These are phyloP conservation scores for Talaromyces adpressus DNA, from an alignment of 495 filamentous ascomycete species.

Conservation along the genomic window DNA sequence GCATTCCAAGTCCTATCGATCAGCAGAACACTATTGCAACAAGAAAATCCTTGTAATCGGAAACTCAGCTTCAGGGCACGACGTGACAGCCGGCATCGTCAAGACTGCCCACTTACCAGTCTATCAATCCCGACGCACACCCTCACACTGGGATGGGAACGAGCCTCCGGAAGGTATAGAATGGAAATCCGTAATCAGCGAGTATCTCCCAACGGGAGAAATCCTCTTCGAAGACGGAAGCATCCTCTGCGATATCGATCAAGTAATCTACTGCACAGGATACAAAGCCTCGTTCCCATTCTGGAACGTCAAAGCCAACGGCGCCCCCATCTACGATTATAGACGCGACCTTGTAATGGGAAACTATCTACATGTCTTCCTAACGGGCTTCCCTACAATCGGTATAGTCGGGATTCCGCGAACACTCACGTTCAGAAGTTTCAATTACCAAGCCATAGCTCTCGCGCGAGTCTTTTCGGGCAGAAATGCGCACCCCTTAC, in stretches of 20 bases:
- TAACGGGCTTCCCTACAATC: slow-evolving; percentile 29
- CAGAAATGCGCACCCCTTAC: slow-evolving; percentile 23
- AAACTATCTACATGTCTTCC: slow-evolving; percentile 40
- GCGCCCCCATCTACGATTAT: slow-evolving; percentile 34
- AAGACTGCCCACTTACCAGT: slow-evolving; percentile 26
- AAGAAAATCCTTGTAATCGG: slow-evolving; percentile 38
- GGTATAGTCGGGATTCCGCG: slow-evolving; percentile 37
- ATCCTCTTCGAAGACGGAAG: slow-evolving; percentile 39
- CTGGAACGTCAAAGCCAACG: slow-evolving; percentile 36
- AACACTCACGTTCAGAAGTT: slow-evolving; percentile 39
- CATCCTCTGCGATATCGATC: slow-evolving; percentile 30
- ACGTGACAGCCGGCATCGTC: slow-evolving; percentile 32
- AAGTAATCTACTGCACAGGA: slow-evolving; percentile 43
- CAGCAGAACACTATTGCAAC: slow-evolving; percentile 19
- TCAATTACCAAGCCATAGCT: slow-evolving; percentile 46
- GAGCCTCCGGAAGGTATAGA: slow-evolving; percentile 29
- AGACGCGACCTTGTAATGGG: slow-evolving; percentile 20
- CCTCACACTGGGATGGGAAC: slow-evolving; percentile 37
- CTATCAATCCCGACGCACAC: slow-evolving; percentile 36
- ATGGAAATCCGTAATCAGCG: slow-evolving; percentile 37
- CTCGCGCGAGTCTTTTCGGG: slow-evolving; percentile 36
- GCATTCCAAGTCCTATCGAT: slow-evolving; percentile 42
- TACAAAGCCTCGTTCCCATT: slow-evolving; percentile 43
- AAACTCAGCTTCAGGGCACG: slow-evolving; percentile 45
- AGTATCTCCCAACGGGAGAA: slow-evolving; percentile 23